Percentiles rank a stretch among this genome's conserved stretches.
These are phyloP conservation scores for Glonium stellatum DNA, from an alignment of 495 filamentous ascomycete species.

Conservation along the genomic window DNA sequence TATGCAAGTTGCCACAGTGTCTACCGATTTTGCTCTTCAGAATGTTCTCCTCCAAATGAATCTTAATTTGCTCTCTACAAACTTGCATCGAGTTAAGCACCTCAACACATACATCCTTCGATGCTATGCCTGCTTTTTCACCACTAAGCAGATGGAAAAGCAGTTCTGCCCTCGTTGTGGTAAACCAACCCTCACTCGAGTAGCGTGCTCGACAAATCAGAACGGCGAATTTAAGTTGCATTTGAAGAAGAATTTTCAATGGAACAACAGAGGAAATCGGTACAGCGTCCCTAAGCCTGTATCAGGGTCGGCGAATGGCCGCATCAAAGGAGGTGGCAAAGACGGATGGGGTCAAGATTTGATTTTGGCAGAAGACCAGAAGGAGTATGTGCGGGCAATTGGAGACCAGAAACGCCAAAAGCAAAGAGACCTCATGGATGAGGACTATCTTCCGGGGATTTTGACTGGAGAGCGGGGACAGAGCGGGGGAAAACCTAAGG, in stretches of 20 bases:
- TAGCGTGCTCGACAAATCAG: conserved; percentile 73
- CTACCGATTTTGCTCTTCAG: conserved; percentile 94
- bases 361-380: conserved; percentile 91
- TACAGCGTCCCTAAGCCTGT: conserved; percentile 88
- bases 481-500: conserved; percentile 58
- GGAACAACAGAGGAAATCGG: conserved; percentile 83
- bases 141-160: conserved; percentile 75
- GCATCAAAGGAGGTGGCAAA: conserved; percentile 68
- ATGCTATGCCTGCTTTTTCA: conserved; percentile 88
- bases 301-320: conserved; percentile 72
- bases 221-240: conserved; percentile 79
- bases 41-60: conserved; percentile 93
- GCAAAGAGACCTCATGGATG: conserved; percentile 82
- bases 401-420: conserved; percentile 55
- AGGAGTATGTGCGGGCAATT: conserved; percentile 70
- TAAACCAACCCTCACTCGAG: conserved; percentile 75
- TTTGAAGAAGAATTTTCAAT: conserved; percentile 92
- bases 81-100: conserved; percentile 65
- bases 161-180: conserved; percentile 94
- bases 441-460: conserved; percentile 77
- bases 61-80: conserved; percentile 77
- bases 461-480: conserved; percentile 67
- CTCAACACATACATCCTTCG: conserved; percentile 82
- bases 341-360: conserved; percentile 75
- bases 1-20: conserved; percentile 79